These are phyloP conservation scores for Fusarium equiseti DNA, from an alignment of 2,329 filamentous ascomycete species.

Conservation along the genomic window DNA sequence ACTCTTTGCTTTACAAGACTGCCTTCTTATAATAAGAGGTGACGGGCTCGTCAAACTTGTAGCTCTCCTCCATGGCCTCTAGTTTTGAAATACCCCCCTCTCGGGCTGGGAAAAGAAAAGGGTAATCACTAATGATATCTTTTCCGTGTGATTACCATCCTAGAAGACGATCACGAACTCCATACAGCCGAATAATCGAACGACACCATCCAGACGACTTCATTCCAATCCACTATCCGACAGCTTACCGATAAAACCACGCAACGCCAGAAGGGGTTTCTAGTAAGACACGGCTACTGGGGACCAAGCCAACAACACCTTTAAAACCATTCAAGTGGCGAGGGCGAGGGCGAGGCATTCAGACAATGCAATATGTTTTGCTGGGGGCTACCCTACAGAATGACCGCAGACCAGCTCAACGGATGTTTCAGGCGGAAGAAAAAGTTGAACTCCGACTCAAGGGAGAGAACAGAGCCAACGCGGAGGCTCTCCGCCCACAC, in stretches of 20 bases:
- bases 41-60: constrained; percentile 30
- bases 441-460: constrained; percentile 3
- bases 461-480: constrained; percentile 1
- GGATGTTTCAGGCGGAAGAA: constrained; percentile 20
- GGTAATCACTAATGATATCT: not conserved
- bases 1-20: constrained; percentile 8
- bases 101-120: not conserved
- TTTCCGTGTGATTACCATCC: not conserved
- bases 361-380: constrained; percentile 9
- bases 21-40: constrained; percentile 18
- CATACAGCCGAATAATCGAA: not conserved
- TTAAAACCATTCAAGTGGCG: not conserved
- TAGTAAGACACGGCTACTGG: constrained; percentile 15
- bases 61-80: constrained; percentile 7
- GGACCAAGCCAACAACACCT: not conserved
- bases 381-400: constrained; percentile 20
- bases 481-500: not conserved
- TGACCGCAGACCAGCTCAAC: not conserved
- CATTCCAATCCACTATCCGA: constrained; percentile 19
- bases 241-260: not conserved
- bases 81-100: not conserved
- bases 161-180: not conserved
- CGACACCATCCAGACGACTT: not conserved
- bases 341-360: constrained; percentile 8
- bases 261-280: constrained; percentile 1